Evolutionary conservation across 441 rosid species (phyloP).

Genomic region (Cnidoscolus chayamansa): DNA sequence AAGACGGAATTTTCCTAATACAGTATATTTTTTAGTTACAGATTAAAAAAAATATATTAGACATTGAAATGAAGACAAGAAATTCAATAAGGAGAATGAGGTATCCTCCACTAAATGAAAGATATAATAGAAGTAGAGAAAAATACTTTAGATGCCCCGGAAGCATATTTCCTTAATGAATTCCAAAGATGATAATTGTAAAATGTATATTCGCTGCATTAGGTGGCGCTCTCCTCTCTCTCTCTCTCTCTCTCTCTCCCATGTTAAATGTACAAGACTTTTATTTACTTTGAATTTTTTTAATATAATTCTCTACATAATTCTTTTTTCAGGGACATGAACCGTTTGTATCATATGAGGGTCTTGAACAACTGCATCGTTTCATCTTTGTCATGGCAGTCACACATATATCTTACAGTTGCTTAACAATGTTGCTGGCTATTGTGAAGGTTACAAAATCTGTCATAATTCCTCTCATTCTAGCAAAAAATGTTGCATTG

Average conservation of each 20-base stretch:
- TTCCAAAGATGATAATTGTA: neutral
- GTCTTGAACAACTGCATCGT: conserved; percentile 90
- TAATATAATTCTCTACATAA: neutral
- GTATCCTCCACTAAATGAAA: neutral
- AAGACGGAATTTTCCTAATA: neutral
- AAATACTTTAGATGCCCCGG: neutral
- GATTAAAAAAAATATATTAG: neutral
- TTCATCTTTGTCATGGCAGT: conserved; percentile 95
- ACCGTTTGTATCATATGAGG: conserved; percentile 86
- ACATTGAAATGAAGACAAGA: neutral
- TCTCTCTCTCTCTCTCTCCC: neutral
- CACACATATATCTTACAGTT: conserved; percentile 86
- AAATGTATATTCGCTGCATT: neutral
- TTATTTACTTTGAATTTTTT: neutral
- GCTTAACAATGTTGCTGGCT: conserved; percentile 90
- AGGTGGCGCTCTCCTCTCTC: neutral
- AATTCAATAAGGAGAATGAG: neutral
- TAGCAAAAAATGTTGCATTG: conserved; percentile 10
- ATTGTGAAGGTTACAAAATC: conserved; percentile 63
- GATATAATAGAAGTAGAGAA: neutral
- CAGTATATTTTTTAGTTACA: neutral
- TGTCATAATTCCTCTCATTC: conserved; percentile 2
- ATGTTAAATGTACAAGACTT: neutral
- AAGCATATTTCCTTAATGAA: neutral
- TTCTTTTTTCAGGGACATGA: conserved; percentile 57